These are phyloP conservation scores for Lachnellula occidentalis DNA, from an alignment of 2,329 filamentous ascomycete species.

Conservation along the genomic window DNA sequence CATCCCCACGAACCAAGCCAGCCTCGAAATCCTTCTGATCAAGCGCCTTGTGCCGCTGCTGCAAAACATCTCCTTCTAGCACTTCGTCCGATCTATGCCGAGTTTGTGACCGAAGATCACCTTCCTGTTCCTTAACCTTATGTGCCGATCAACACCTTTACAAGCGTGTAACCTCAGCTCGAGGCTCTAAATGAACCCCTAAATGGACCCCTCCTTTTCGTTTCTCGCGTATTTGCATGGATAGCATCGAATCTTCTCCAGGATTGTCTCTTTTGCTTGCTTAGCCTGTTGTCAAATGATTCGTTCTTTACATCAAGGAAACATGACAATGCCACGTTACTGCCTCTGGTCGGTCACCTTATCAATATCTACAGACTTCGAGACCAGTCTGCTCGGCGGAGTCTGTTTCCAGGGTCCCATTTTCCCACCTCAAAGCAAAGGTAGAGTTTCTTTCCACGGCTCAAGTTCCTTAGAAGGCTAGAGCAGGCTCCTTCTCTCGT, in stretches of 20 bases:
- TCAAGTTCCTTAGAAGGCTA: neutral
- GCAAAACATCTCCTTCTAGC: neutral
- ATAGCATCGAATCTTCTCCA: neutral
- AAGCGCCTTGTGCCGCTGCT: neutral
- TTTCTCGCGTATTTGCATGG: no score
- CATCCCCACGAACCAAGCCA: neutral
- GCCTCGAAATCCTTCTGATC: neutral
- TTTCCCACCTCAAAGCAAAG: no score
- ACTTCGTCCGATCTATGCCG: slow-evolving; percentile 1
- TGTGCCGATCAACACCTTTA: neutral
- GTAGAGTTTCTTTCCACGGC: neutral
- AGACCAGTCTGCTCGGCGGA: neutral
- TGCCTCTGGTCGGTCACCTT: neutral
- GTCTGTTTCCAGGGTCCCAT: neutral
- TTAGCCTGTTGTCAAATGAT: slow-evolving; percentile 2
- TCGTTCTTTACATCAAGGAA: neutral
- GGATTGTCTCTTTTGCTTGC: neutral
- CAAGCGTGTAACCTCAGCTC: neutral
- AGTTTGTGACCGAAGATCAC: neutral
- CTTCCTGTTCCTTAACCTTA: neutral
- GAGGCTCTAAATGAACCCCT: neutral
- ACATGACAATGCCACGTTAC: slow-evolving; percentile 10
- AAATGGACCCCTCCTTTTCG: neutral
- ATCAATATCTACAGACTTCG: neutral
- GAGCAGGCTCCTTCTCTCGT: neutral